These are phyloP conservation scores for Fusarium bactridioides DNA, from an alignment of 2,329 filamentous ascomycete species.

Conservation along the genomic window DNA sequence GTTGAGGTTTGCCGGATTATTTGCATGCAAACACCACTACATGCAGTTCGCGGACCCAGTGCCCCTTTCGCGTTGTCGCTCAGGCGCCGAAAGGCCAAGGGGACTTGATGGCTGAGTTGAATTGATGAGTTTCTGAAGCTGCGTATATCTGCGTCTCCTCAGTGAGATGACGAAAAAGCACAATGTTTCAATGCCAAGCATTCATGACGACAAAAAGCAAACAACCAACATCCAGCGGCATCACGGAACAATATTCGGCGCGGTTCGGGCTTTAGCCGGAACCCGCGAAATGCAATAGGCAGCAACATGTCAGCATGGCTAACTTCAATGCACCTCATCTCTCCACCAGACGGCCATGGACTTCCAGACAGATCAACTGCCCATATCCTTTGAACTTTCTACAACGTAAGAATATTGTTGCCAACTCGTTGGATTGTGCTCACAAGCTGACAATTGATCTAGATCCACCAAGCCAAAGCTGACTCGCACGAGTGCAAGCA, in stretches of 20 bases:
- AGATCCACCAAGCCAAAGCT: slow-evolving; percentile 14
- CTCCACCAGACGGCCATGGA: neutral
- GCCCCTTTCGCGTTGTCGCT: neutral
- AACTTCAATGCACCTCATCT: neutral
- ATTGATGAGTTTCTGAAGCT: neutral
- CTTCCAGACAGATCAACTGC: neutral
- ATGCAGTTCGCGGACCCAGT: too few relatives aligned
- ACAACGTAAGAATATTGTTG: neutral
- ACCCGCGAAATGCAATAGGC: neutral
- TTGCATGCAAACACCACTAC: neutral
- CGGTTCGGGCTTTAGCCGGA: neutral
- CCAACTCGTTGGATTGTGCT: neutral
- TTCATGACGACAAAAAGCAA: neutral
- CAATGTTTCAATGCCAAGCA: neutral
- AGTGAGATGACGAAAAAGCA: neutral
- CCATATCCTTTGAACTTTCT: neutral
- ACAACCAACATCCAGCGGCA: neutral
- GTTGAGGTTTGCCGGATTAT: neutral
- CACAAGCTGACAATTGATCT: neutral
- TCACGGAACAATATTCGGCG: slow-evolving; percentile 3
- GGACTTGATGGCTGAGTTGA: neutral
- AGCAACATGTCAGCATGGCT: neutral
- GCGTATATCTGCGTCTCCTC: accelerated
- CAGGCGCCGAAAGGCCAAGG: neutral
- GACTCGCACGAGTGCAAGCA: slow-evolving; percentile 30